Conservation (phyloP, 148 eudicot genomes). For the Amaranthus cruentus region DNA sequence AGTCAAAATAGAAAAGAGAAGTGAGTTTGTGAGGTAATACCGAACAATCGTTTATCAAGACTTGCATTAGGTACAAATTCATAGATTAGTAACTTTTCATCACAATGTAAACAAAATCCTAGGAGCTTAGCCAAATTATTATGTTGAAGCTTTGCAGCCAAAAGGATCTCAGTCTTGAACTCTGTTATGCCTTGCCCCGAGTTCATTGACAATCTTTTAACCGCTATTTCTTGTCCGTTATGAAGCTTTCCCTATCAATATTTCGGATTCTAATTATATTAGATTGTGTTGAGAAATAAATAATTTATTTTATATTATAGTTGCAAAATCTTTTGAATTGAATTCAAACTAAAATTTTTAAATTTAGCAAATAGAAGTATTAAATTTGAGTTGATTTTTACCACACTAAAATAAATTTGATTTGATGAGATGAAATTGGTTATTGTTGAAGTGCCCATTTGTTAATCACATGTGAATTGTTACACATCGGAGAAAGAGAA, state of each 20-base stretch:
- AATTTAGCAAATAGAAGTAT: no score
- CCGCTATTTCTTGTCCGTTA: slow-evolving; percentile 18
- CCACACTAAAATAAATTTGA: no score
- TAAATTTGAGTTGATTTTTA: no score
- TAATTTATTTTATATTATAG: background rate
- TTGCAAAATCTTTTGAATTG: no score
- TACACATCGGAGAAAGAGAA: no score
- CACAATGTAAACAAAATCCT: slow-evolving; percentile 12
- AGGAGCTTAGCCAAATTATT: slow-evolving; percentile 17
- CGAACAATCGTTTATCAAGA: slow-evolving; percentile 11
- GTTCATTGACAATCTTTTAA: slow-evolving; percentile 21
- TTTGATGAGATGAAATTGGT: no score
- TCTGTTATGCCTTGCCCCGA: slow-evolving; percentile 20
- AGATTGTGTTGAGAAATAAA: background rate
- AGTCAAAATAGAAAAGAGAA: no score
- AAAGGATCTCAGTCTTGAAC: slow-evolving; percentile 18
- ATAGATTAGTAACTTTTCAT: slow-evolving; percentile 20
- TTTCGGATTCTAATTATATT: no score
- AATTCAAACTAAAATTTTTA: no score
- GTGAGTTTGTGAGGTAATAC: background rate
- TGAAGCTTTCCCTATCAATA: slow-evolving; percentile 13
- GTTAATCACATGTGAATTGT: no score
- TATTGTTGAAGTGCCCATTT: no score
- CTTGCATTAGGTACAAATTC: slow-evolving; percentile 16
- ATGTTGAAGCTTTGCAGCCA: slow-evolving; percentile 23